Base-by-base conservation (phyloP, 2,329 filamentous ascomycete genomes). In the Epichloe typhina region DNA sequence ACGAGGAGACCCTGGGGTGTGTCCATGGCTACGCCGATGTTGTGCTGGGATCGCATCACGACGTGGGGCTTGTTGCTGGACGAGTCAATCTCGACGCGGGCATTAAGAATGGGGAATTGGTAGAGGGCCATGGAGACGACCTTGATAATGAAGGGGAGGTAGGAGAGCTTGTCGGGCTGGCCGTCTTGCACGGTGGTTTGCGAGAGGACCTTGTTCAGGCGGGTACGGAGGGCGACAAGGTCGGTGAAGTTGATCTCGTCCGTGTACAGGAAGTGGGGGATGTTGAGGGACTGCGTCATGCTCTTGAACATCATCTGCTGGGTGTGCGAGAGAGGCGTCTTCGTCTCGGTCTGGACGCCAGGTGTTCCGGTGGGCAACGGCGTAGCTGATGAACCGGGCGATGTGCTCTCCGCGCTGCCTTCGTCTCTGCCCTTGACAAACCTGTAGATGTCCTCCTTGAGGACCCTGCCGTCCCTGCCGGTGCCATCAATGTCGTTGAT, bases 251-350 rank as follows among this genome's bases (percentile, higher is more conserved):
- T 86, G 47, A 95, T 74, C 63, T 91, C 87, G 67, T 95, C 89
- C 39, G 88, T 85, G 70, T 95, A 98, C 54, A 97, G 80, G 69
- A 98, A 96, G 69, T 97, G 93, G 0, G 93, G 93, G 59, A 96
- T 97, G 47, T 70, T 80, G 55, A 98, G 77, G 2, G 91, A 96
- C 52, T 82, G 82, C 13, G 91, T 96, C 93, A 98, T 98, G 53
- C 83, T 79, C 72, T 94, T 96, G 81, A 95, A 97, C 93, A 98
- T 98, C 63, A 88, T 85, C 38, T 79, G 76, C 69, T 97, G 91
- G 13, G 87, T 85, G 38, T 83, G 83, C 12, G 87, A 87, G 54
- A 98, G 73, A 52, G 79, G 72, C 35, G 84, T 74, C 2, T 74
- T 68, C 8, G 82, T 85, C 67, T 97, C 93, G 50, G 71, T 71